phyloP scores from a whole-genome alignment of 2,329 filamentous ascomycete genomes.

The Colletotrichum sojae region DNA sequence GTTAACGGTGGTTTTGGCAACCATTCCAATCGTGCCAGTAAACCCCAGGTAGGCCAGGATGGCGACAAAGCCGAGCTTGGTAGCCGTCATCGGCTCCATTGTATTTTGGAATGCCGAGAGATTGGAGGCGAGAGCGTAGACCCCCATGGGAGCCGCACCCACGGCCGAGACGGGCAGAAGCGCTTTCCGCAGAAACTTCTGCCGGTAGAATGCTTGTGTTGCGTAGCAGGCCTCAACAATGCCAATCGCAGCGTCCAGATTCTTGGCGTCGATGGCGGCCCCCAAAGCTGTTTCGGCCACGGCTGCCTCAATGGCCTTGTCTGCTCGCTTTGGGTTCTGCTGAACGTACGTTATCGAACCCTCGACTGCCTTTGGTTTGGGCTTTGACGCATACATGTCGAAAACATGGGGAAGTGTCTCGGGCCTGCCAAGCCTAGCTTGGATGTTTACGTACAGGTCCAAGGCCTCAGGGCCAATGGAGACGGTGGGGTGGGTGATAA shows the following conservation, averaged over 20 bases:
- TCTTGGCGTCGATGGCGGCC: slow-evolving; percentile 83
- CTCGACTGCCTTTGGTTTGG: slow-evolving; percentile 73
- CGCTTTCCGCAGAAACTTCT: slow-evolving; percentile 76
- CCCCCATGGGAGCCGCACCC: slow-evolving; percentile 73
- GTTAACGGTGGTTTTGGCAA: slow-evolving; percentile 89
- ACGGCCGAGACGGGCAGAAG: slow-evolving; percentile 71
- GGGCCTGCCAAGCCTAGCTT: slow-evolving; percentile 79
- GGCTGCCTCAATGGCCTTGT: slow-evolving; percentile 79
- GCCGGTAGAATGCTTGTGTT: slow-evolving; percentile 75
- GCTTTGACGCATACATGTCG: slow-evolving; percentile 86
- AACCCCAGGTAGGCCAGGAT: slow-evolving; percentile 87
- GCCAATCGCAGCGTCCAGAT: slow-evolving; percentile 83
- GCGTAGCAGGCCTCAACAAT: slow-evolving; percentile 80
- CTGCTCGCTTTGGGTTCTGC: slow-evolving; percentile 77
- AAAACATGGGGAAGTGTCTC: slow-evolving; percentile 86
- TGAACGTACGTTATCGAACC: slow-evolving; percentile 71
- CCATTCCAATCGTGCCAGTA: slow-evolving; percentile 84
- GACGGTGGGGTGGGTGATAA: slow-evolving; percentile 81
- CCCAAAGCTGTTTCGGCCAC: slow-evolving; percentile 82
- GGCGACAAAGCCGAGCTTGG: slow-evolving; percentile 83
- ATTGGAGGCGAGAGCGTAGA: slow-evolving; percentile 79
- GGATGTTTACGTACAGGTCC: slow-evolving; percentile 80
- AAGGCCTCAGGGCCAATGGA: slow-evolving; percentile 84
- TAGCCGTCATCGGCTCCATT: slow-evolving; percentile 84
- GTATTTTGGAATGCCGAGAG: slow-evolving; percentile 77